Evolutionary conservation across 257 asterid species (phyloP), one percentile per base, ranked within the genome.

Genomic region (Penstemon davidsonii): DNA sequence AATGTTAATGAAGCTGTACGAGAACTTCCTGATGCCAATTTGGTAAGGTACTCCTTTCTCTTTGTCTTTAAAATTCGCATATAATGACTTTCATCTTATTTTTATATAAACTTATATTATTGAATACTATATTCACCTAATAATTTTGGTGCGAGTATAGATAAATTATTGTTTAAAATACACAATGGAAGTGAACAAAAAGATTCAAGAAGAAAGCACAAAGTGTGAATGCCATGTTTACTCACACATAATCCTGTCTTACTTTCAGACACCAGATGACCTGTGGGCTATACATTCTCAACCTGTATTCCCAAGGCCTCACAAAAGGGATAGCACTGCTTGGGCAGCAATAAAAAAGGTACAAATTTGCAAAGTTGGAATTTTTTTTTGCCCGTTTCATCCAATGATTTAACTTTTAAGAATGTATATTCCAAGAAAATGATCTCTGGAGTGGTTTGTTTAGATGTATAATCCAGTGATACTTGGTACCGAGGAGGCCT

Each of bases 11-110:
- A 83, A 82, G 99, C 99, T 68, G 97, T 90, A 55, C 80, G 99
- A 77, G 99, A 93, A 76, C 94, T 93, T 80, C 99, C 99, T 76
- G 99, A 93, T 85, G 97, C 99, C 95, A 93, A 93, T 91, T 87
- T 50, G 97, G 99, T 93, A 90, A 88, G 97, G 97, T 88, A 90
- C 71, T 87, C 88, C 78, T 78, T 85, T 70, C 84, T 72, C 84
- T 77, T 80, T 57, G 39, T 77, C 61, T 73, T 79, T 78, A 41
- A 61, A 57, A 76, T 60, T 42, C 8, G 15, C 59, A 51, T 49
- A 57, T 25, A 59, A 77, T 37, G 13, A 51, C 8, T 13, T 15
- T 69, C 51, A 46, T 38, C 3, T 45, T 5, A 54, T 64, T 78
- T 60, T 70, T 60, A 52, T 42, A 25, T 1, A 25, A 25, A 25